These are phyloP conservation scores for Arabidopsis arenosa DNA, from an alignment of 345 rosid species.

Conservation along the genomic window DNA sequence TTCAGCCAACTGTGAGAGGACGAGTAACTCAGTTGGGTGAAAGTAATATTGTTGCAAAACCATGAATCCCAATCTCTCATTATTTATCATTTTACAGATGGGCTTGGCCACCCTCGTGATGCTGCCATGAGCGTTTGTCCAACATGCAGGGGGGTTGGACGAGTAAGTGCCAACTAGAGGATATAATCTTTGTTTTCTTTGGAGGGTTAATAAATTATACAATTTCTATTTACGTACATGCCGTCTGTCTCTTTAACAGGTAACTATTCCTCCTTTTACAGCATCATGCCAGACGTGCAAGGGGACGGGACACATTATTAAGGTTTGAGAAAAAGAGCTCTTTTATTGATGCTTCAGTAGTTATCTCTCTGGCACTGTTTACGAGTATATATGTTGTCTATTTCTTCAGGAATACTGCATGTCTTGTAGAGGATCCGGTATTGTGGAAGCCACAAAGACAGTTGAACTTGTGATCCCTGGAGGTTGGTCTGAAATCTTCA, in stretches of 20 bases:
- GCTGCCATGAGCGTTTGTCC: slow-evolving; percentile 68
- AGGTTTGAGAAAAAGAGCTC: slow-evolving; percentile 56
- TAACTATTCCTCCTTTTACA: slow-evolving; percentile 92
- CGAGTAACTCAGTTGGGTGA: slow-evolving; percentile 8
- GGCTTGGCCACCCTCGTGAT: slow-evolving; percentile 70
- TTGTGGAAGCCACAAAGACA: slow-evolving; percentile 74
- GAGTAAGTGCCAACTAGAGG: slow-evolving; percentile 60
- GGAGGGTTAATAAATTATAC: slow-evolving; percentile 5
- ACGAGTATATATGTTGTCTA: slow-evolving; percentile 9
- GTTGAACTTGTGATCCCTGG: slow-evolving; percentile 76
- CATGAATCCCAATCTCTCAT: slow-evolving; percentile 20
- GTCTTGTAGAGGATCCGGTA: slow-evolving; percentile 80
- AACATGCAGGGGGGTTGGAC: slow-evolving; percentile 85
- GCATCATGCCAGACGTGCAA: slow-evolving; percentile 77
- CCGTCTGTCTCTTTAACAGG: slow-evolving; percentile 52
- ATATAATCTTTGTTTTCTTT: slow-evolving; percentile 20
- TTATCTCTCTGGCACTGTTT: slow-evolving; percentile 22
- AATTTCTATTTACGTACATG: slow-evolving; percentile 30
- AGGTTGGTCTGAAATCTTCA: slow-evolving; percentile 55
- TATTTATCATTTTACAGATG: slow-evolving; percentile 60
- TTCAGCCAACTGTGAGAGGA: slow-evolving; percentile 18
- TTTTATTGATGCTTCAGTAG: slow-evolving; percentile 31
- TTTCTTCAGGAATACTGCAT: slow-evolving; percentile 65
- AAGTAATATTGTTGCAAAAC: slow-evolving; percentile 27
- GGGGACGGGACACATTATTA: slow-evolving; percentile 69